Percentiles rank a stretch among this genome's conserved stretches.
Evolutionary conservation across 139 green algal genomes (phyloP).

Genomic region (Chara braunii): DNA sequence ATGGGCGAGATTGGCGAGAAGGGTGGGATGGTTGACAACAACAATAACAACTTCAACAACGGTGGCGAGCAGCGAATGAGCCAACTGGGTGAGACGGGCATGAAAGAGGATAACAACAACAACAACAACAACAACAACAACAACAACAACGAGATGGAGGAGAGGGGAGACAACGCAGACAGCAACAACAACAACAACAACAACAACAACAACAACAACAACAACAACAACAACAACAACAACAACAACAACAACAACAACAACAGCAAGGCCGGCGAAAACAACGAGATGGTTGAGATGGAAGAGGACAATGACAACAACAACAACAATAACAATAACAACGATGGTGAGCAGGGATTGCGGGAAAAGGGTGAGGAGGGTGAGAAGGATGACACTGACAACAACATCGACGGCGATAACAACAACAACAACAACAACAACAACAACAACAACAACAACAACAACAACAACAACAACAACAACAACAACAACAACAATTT

Average conservation of each 20-base stretch:
- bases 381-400: not conserved
- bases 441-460: not conserved
- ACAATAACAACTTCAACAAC: too few species aligned
- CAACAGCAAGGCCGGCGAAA: not conserved
- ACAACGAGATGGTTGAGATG: not conserved
- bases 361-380: not conserved
- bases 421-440: not conserved
- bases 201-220: not conserved
- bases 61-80: too few species aligned
- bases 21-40: too few species aligned
- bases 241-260: not conserved
- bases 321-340: not conserved
- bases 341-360: too few species aligned
- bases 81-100: too few species aligned
- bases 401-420: not conserved
- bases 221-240: not conserved
- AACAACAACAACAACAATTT: not conserved
- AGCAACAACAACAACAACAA: not conserved
- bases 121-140: not conserved
- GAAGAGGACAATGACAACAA: constrained; percentile 9
- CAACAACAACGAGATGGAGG: not conserved
- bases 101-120: too few species aligned
- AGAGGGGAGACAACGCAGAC: not conserved
- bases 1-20: too few species aligned
- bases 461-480: not conserved